Base-by-base conservation (phyloP, 495 filamentous ascomycete species). In the Rostrohypoxylon terebratum region DNA sequence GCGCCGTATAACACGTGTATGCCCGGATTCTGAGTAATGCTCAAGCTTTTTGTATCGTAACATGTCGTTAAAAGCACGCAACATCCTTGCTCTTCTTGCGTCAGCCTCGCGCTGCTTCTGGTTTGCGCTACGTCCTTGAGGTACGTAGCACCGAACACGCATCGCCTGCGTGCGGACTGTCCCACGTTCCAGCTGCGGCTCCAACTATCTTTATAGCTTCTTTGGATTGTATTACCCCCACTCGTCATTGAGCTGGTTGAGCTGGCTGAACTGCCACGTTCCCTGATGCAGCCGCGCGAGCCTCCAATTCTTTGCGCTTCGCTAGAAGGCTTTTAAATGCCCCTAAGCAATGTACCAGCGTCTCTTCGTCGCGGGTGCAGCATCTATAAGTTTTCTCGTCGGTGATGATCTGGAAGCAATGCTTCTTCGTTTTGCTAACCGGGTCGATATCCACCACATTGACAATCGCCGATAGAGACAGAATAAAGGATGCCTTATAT, bases 381-480 rank as follows among this genome's bases (percentile, higher is more conserved):
- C 97, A 94, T 42, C 93, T 90, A 68, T 95, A 97, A 59, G 88
- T 93, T 80, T 96, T 95, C 75, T 97, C 94, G 71, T 97, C 95
- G 50, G 92, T 92, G 80, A 99, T 97, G 74, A 98, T 88, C 78
- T 99, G 96, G 81, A 98, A 83, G 79, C 96, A 99, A 75, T 91
- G 88, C 45, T 81, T 87, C 82, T 96, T 97, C 40, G 90, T 96
- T 68, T 88, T 90, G 50, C 92, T 96, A 71, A 96, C 79, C 0
- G 95, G 90, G 68, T 98, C 93, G 58, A 97, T 92, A 63, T 99
- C 96, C 31, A 97, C 94, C 21, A 93, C 96, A 74, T 97, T 92
- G 75, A 98, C 91, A 65, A 99, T 89, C 44, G 87, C 89, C 5
- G 88, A 84, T 74, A 98, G 87, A 2, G 91, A 90, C 50, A 98